Conservation (phyloP, 331 rosid genomes). For the Pyracantha coccinea region DNA sequence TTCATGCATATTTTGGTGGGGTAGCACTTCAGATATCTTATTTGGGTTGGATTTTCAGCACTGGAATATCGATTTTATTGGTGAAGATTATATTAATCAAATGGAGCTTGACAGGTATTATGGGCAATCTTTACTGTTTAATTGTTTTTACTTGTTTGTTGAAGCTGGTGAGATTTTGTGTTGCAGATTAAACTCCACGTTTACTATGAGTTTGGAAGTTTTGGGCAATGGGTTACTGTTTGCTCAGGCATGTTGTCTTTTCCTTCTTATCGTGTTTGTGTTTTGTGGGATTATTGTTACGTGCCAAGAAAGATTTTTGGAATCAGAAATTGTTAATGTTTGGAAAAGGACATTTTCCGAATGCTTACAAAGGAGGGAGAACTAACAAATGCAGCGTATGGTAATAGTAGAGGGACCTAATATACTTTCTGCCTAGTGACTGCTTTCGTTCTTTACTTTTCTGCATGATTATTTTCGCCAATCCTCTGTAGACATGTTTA, state of each 20-base stretch:
- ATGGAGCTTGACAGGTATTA: slow-evolving; percentile 68
- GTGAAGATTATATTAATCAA: background rate
- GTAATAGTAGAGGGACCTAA: no score
- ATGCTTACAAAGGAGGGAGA: no score
- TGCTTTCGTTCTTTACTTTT: background rate
- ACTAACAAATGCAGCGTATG: no score
- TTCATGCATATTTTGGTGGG: background rate
- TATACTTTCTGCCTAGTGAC: no score
- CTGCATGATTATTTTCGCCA: background rate
- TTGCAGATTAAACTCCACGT: slow-evolving; percentile 71
- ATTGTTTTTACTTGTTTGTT: background rate
- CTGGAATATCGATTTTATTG: background rate
- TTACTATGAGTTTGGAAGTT: slow-evolving; percentile 76
- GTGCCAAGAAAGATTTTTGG: background rate
- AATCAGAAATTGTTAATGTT: background rate
- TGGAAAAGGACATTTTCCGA: no score
- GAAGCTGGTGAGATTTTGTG: background rate
- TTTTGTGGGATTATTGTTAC: background rate
- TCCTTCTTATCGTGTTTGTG: background rate
- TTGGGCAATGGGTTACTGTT: slow-evolving; percentile 81
- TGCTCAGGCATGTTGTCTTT: slow-evolving; percentile 47
- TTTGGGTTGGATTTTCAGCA: background rate
- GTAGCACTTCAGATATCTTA: background rate
- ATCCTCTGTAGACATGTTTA: no score
- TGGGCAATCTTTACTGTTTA: slow-evolving; percentile 6